These are phyloP conservation scores for Beauveria rudraprayagi DNA, from an alignment of 2,329 filamentous ascomycete species.

Conservation along the genomic window DNA sequence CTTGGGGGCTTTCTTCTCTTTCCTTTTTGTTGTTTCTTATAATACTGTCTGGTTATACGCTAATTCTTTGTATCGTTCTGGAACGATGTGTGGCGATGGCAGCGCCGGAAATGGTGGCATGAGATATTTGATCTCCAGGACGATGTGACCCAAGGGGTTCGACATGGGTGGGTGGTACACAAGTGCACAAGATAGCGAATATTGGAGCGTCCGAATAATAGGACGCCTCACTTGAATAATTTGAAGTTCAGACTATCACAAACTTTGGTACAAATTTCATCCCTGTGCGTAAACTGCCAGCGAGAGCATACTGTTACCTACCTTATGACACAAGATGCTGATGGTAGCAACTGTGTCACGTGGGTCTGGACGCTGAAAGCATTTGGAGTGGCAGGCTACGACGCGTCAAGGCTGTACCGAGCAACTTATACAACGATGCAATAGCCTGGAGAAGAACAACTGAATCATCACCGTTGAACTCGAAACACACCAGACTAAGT, in stretches of 20 bases:
- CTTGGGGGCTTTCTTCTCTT: constrained; percentile 18
- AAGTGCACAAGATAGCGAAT: constrained; percentile 7
- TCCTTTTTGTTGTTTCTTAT: constrained; percentile 19
- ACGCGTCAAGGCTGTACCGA: not conserved
- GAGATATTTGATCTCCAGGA: not conserved
- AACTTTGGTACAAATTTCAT: not conserved
- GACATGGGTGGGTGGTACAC: not conserved
- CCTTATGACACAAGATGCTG: not conserved
- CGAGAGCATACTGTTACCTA: not conserved
- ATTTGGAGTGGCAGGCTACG: not conserved
- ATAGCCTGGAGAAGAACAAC: no score
- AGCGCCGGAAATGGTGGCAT: constrained; percentile 1
- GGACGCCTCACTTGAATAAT: constrained; percentile 13
- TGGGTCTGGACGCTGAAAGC: not conserved
- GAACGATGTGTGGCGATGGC: constrained; percentile 3
- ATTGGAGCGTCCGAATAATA: constrained; percentile 9
- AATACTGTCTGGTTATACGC: constrained; percentile 12
- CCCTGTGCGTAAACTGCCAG: not conserved
- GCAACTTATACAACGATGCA: not conserved
- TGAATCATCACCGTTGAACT: no score
- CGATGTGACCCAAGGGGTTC: not conserved
- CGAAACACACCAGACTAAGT: no score
- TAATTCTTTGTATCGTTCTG: constrained; percentile 10
- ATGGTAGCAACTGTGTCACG: not conserved
- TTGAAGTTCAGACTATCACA: constrained; percentile 3